phyloP scores from a whole-genome alignment of 164 flowering plant genomes.

The Amborella trichopoda region DNA sequence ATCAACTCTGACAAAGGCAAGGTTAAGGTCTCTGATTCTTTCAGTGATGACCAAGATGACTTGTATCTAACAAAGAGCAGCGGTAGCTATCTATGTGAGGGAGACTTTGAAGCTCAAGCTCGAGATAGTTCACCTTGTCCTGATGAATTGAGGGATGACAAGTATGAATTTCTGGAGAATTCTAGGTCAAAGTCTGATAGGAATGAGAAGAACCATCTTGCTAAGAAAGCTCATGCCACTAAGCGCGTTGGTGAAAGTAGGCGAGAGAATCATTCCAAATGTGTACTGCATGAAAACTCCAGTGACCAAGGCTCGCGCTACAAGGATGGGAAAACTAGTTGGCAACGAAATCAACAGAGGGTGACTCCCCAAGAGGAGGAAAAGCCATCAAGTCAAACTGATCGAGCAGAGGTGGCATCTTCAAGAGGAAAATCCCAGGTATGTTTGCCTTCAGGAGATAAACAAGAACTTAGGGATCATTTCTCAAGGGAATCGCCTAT shows the following conservation, averaged over 20 bases:
- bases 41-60: slow-evolving; percentile 12
- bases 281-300: slow-evolving; percentile 17
- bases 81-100: slow-evolving; percentile 3
- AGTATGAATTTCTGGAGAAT: slow-evolving; percentile 23
- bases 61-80: slow-evolving; percentile 6
- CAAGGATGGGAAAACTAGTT: slow-evolving; percentile 17
- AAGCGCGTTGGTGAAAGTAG: slow-evolving; percentile 25
- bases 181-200: slow-evolving; percentile 16
- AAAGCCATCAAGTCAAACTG: slow-evolving; percentile 28
- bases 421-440: slow-evolving; percentile 24
- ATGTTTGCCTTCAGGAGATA: slow-evolving; percentile 24
- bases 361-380: slow-evolving; percentile 17
- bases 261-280: slow-evolving; percentile 20
- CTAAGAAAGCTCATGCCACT: slow-evolving; percentile 25
- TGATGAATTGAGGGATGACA: slow-evolving; percentile 29
- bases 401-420: slow-evolving; percentile 18
- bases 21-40: slow-evolving; percentile 23
- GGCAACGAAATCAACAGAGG: slow-evolving; percentile 14
- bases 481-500: not conserved
- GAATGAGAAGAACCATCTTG: slow-evolving; percentile 19
- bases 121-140: slow-evolving; percentile 15
- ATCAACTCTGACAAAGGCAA: slow-evolving; percentile 24
- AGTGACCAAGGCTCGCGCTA: slow-evolving; percentile 12
- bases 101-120: slow-evolving; percentile 17
- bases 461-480: slow-evolving; percentile 29